These are phyloP conservation scores for Scheffersomyces amazonensis DNA, from an alignment of 805 yeast genomes.

Conservation along the genomic window DNA sequence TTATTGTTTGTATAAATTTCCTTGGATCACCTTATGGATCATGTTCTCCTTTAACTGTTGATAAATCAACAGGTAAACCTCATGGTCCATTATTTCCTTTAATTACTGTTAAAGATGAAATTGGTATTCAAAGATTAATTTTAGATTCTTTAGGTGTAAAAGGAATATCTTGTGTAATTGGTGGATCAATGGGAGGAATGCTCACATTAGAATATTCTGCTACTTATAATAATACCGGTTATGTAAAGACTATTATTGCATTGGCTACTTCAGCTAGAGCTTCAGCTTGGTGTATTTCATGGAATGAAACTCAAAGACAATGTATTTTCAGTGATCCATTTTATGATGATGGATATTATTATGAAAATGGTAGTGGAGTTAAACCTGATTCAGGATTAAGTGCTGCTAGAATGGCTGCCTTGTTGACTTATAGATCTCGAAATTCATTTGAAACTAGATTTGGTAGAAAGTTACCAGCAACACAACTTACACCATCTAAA, in stretches of 20 bases:
- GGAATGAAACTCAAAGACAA: conserved; percentile 99
- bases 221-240: conserved; percentile 58
- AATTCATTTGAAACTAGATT: conserved; percentile 89
- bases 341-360: conserved; percentile 83
- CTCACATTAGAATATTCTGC: conserved; percentile 80
- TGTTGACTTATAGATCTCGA: conserved; percentile 87
- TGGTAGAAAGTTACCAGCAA: conserved; percentile 63
- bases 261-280: conserved; percentile 93
- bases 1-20: conserved; percentile 86
- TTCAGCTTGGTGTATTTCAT: conserved; percentile 97
- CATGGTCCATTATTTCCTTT: conserved; percentile 96
- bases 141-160: conserved; percentile 79
- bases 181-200: conserved; percentile 99
- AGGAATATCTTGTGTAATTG: conserved; percentile 79
- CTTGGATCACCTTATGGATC: conserved; percentile 96
- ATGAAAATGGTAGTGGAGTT: conserved; percentile 52
- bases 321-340: conserved; percentile 94
- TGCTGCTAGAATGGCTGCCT: conserved; percentile 97
- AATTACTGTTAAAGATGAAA: conserved; percentile 92
- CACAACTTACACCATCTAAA: background rate
- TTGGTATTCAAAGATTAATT: conserved; percentile 69
- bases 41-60: conserved; percentile 84
- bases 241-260: conserved; percentile 71
- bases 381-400: conserved; percentile 86
- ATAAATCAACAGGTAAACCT: conserved; percentile 67